Evolutionary conservation across 352 stramenopile species (phyloP).

Genomic region (Pythium chondricola): DNA sequence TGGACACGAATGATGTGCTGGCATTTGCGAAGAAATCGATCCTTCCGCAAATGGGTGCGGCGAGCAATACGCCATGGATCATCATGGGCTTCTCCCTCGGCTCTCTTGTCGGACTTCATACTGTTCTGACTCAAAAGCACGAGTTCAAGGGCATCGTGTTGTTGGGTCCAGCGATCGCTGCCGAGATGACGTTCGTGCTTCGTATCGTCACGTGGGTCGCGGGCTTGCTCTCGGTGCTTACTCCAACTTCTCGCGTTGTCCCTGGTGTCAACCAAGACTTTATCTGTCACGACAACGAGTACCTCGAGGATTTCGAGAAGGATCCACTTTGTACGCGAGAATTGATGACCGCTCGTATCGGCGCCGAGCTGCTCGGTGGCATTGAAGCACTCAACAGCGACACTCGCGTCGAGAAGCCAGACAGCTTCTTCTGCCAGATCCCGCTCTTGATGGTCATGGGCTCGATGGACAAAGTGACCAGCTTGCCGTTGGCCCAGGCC

Average conservation of each 20-base stretch:
- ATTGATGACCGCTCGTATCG: slow-evolving; percentile 3
- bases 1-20: slow-evolving; percentile 15
- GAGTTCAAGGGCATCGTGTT: slow-evolving; percentile 8
- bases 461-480: slow-evolving; percentile 17
- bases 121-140: slow-evolving; percentile 9
- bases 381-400: slow-evolving; percentile 5
- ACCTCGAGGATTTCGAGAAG: slow-evolving; percentile 6
- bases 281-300: slow-evolving; percentile 5
- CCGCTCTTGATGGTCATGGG: slow-evolving; percentile 16
- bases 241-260: slow-evolving; percentile 5
- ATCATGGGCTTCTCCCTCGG: slow-evolving; percentile 16
- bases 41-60: background rate
- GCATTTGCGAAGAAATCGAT: slow-evolving; percentile 8
- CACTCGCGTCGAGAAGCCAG: slow-evolving; percentile 8
- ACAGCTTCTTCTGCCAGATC: slow-evolving; percentile 12
- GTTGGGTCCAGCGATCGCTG: background rate
- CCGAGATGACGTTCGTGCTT: slow-evolving; percentile 9
- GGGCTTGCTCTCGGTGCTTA: background rate
- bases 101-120: slow-evolving; percentile 10
- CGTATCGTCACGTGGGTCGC: background rate
- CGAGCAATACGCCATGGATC: background rate
- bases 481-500: slow-evolving; percentile 28
- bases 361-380: slow-evolving; percentile 3
- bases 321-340: slow-evolving; percentile 11
- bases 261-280: slow-evolving; percentile 11